Evolutionary conservation across 2,329 filamentous ascomycete genomes (phyloP).

Genomic region (Diaporthe sp.): DNA sequence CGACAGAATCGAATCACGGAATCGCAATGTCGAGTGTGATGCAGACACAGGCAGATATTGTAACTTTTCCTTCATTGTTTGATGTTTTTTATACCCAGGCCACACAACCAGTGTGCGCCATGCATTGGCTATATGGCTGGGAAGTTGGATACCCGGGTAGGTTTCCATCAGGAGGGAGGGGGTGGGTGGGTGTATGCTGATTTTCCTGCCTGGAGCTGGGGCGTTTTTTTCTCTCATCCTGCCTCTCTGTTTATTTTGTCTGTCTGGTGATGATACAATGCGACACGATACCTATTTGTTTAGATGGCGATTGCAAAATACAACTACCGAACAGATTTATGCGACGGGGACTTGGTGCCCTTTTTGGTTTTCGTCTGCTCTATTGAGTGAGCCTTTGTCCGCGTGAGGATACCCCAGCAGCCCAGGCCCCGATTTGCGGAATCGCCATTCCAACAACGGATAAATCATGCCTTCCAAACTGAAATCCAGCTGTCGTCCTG

Average conservation of each 20-base stretch:
- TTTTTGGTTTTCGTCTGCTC: too few relatives aligned
- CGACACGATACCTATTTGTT: conserved; percentile 34
- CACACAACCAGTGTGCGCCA: conserved; percentile 6
- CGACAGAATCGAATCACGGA: neutral
- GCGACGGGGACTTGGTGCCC: neutral
- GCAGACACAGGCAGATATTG: neutral
- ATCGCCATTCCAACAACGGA: neutral
- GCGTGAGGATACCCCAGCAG: neutral
- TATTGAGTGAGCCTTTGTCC: neutral
- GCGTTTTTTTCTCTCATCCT: neutral
- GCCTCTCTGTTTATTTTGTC: neutral
- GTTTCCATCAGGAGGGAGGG: neutral
- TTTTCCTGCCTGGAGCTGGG: neutral
- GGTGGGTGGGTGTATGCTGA: neutral
- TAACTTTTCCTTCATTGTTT: conserved; percentile 3
- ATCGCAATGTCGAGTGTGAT: neutral
- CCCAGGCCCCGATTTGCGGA: neutral
- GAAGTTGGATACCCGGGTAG: neutral
- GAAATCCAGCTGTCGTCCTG: too few relatives aligned
- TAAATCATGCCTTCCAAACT: too few relatives aligned
- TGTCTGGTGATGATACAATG: conserved; percentile 8
- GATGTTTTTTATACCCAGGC: conserved; percentile 26
- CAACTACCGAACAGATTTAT: neutral
- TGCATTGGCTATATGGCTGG: conserved; percentile 8
- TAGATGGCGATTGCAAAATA: conserved; percentile 23